Evolutionary conservation across 441 rosid species (phyloP).

Genomic region (Pelargonium exstipulatum): DNA sequence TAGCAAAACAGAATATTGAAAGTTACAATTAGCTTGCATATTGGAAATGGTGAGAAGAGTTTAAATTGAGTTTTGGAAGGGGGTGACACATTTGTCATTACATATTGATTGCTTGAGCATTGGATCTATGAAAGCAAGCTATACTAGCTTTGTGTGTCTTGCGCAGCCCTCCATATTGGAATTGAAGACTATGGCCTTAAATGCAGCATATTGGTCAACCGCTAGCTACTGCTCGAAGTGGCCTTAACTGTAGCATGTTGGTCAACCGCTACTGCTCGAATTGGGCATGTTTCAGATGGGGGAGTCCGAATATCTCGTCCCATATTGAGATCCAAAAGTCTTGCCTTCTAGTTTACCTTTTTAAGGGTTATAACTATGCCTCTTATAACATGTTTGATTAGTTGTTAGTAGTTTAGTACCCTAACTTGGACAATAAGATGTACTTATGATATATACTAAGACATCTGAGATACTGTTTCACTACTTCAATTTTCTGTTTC

Average conservation of each 20-base stretch:
- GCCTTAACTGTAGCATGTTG: slow-evolving; percentile 11
- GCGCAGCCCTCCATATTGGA: slow-evolving; percentile 1
- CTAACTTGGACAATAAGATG: neutral
- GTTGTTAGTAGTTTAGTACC: neutral
- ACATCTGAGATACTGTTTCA: neutral
- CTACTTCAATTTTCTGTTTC: neutral
- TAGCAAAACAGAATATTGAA: too few species aligned
- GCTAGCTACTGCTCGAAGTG: slow-evolving; percentile 9
- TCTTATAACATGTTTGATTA: neutral
- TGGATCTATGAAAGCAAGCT: slow-evolving; percentile 5
- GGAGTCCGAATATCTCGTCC: slow-evolving; percentile 1
- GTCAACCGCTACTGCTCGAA: slow-evolving; percentile 7
- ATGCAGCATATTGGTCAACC: slow-evolving; percentile 18
- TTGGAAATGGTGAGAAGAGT: neutral
- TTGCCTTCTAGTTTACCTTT: slow-evolving; percentile 7
- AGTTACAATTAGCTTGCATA: neutral
- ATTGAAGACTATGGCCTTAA: slow-evolving; percentile 3
- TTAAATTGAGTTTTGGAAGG: neutral
- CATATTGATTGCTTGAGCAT: neutral
- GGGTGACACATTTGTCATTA: neutral
- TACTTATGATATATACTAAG: neutral
- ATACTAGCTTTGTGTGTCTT: neutral
- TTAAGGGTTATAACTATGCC: neutral
- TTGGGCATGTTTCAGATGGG: slow-evolving; percentile 15
- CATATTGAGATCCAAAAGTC: neutral